These are phyloP conservation scores for Hygrophila difformis DNA, from an alignment of 257 asterid species.

Conservation along the genomic window DNA sequence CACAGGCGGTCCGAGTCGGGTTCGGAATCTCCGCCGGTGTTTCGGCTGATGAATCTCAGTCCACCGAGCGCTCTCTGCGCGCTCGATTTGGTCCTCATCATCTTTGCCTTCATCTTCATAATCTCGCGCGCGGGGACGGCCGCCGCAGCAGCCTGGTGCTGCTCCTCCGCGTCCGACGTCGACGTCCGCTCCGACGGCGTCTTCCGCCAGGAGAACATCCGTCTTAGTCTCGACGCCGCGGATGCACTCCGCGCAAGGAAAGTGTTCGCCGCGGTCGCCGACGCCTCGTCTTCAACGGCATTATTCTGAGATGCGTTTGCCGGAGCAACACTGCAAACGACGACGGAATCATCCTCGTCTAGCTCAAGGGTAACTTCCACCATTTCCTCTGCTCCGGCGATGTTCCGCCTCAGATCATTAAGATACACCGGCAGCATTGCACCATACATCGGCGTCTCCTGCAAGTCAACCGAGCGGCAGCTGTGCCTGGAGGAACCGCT, in stretches of 20 bases:
- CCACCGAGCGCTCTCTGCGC: slow-evolving; percentile 89
- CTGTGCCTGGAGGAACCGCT: slow-evolving; percentile 42
- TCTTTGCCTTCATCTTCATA: slow-evolving; percentile 56
- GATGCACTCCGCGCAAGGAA: slow-evolving; percentile 44
- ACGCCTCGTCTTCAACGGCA: slow-evolving; percentile 6
- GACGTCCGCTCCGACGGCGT: slow-evolving; percentile 25
- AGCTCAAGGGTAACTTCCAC: slow-evolving; percentile 82
- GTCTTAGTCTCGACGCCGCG: slow-evolving; percentile 44
- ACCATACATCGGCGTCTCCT: slow-evolving; percentile 28
- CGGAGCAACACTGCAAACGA: slow-evolving; percentile 25
- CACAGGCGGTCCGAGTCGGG: slow-evolving; percentile 34
- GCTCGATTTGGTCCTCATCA: slow-evolving; percentile 62
- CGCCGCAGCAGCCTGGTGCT: slow-evolving; percentile 25
- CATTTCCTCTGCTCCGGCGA: slow-evolving; percentile 30
- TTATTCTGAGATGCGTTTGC: slow-evolving; percentile 4
- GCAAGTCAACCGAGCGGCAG: slow-evolving; percentile 43
- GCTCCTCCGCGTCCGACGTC: slow-evolving; percentile 29
- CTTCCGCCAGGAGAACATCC: slow-evolving; percentile 61
- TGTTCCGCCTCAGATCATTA: slow-evolving; percentile 44
- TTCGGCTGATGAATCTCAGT: slow-evolving; percentile 66
- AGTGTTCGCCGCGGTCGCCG: slow-evolving; percentile 7
- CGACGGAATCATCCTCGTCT: slow-evolving; percentile 48
- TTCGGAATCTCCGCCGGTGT: slow-evolving; percentile 36
- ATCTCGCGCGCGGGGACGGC: slow-evolving; percentile 47
- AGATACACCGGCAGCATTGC: slow-evolving; percentile 86